Percentiles rank a stretch among this genome's conserved stretches.
phyloP scores from a whole-genome alignment of 345 rosid species.

The Lagerstroemia speciosa region DNA sequence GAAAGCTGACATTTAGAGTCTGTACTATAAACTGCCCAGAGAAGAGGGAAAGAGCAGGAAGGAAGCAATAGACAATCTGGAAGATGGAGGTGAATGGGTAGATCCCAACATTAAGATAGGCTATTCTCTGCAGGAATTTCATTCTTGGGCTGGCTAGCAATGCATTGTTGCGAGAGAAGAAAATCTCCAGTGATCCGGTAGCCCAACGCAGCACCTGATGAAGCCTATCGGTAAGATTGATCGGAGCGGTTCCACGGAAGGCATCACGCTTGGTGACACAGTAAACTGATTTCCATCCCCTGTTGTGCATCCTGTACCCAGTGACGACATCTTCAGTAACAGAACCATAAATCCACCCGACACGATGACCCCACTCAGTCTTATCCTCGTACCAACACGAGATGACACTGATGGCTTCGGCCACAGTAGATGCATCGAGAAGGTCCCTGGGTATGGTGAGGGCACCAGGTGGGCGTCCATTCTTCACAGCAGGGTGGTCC shows the following conservation, averaged over 20 bases:
- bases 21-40: slow-evolving; percentile 94
- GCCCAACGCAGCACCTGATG: slow-evolving; percentile 99
- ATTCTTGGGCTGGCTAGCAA: slow-evolving; percentile 72
- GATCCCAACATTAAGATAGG: slow-evolving; percentile 90
- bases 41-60: slow-evolving; percentile 90
- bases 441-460: slow-evolving; percentile 84
- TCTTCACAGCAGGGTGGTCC: slow-evolving; percentile 89
- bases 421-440: slow-evolving; percentile 91
- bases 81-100: slow-evolving; percentile 93
- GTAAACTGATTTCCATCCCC: slow-evolving; percentile 97
- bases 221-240: slow-evolving; percentile 92
- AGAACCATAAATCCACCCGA: slow-evolving; percentile 99
- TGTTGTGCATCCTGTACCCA: slow-evolving; percentile 94
- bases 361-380: slow-evolving; percentile 97
- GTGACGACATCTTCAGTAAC: slow-evolving; percentile 98
- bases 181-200: slow-evolving; percentile 94
- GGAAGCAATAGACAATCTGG: slow-evolving; percentile 95
- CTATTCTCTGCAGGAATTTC: slow-evolving; percentile 86
- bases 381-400: slow-evolving; percentile 99
- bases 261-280: slow-evolving; percentile 97
- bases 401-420: slow-evolving; percentile 94
- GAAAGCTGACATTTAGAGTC: slow-evolving; percentile 75
- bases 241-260: slow-evolving; percentile 93
- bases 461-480: slow-evolving; percentile 93
- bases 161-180: slow-evolving; percentile 95